Base-by-base conservation (phyloP, 352 stramenopile genomes). In the Ophiocytium majus region DNA sequence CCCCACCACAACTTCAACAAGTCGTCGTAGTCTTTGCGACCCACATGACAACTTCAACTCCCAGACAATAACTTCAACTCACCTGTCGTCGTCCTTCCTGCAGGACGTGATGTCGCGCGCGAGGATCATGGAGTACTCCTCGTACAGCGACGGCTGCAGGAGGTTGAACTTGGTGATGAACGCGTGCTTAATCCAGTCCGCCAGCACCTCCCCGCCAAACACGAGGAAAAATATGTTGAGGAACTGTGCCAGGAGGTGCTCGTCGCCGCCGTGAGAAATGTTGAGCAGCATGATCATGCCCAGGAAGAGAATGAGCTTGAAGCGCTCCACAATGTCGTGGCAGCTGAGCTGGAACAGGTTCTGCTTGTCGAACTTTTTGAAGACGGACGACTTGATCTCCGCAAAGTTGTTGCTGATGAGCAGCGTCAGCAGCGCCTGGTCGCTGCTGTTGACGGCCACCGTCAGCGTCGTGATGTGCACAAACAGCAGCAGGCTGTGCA, bases 151-250 rank as follows among this genome's bases (percentile, higher is more conserved):
- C 43, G 95, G 95, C 49, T 95, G 92, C 71, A 99, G 95, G 64
- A 95, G 92, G 89, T 99, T 99, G 91, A 99, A 99, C 85, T 99
- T 99, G 76, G 95, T 98, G 86, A 99, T 98, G 90, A 99, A 99
- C 0, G 94, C 94, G 90, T 99, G 97, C 90, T 99, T 99, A 82
- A 99, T 94, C 95, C 95, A 99, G 91, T 99, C 97, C 80, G 97
- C 96, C 79, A 99, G 85, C 87, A 98, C 94, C 90, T 99, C 76
- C 0, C 86, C 76, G 64, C 34, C 82, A 71, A 87, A 80, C 31
- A 87, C 83, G 66, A 87, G 85, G n/a, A 86, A 49, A 35, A 90
- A 85, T n/a, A 87, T 87, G n/a, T 35, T 80, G 14, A 43, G 63
- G 50, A 88, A 88, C 78, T 88, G 75, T 49, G 87, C 86, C 33